Evolutionary conservation across 345 rosid genomes (phyloP), one percentile per base, ranked within the genome.

Genomic region (Draba incana): DNA sequence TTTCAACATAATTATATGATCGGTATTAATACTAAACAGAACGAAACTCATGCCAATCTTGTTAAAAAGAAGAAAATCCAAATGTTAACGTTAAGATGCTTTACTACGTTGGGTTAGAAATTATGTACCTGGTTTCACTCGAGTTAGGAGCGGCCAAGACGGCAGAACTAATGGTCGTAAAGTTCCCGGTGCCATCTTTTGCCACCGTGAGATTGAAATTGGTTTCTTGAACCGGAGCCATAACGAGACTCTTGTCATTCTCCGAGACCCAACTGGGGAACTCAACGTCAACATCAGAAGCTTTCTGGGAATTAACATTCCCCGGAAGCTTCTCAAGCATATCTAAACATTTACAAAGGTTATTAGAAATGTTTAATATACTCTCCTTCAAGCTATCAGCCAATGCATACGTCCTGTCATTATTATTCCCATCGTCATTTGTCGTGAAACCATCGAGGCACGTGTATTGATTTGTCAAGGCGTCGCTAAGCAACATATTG

Each of bases 401-500:
- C 20, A 86, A 70, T 5, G 1, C 13, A 43, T 37, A 35, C 27
- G 4, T 59, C 38, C 10, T 43, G 37, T 55, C 56, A 11, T 66
- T 54, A 14, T 60, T 72, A 55, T 84, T 68, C 48, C 81, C 78
- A 30, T 62, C 3, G 55, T 0, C 44, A 41, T 33, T 49, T 9
- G 31, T 13, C 23, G 38, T 23, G 48, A 92, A 88, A 69, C 98
- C 96, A 33, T 90, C 93, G 6, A 92, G 97, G 58, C 97, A 92
- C 46, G 98, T 92, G 84, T 85, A 87, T 82, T 88, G 93, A 69
- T 90, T 86, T 14, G 97, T 90, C 83, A 90, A 88, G 50, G 97
- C 88, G 12, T 72, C 85, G 72, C 92, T 88, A 15, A 90, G 70
- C 39, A 92, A 62, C 35, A 93, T 88, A 46, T 78, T 85, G 70